A percentile compares a stretch with the other conserved stretches of the same genome.
phyloP scores from a whole-genome alignment of 2,329 filamentous ascomycete genomes.

The Alternaria tenuissima region DNA sequence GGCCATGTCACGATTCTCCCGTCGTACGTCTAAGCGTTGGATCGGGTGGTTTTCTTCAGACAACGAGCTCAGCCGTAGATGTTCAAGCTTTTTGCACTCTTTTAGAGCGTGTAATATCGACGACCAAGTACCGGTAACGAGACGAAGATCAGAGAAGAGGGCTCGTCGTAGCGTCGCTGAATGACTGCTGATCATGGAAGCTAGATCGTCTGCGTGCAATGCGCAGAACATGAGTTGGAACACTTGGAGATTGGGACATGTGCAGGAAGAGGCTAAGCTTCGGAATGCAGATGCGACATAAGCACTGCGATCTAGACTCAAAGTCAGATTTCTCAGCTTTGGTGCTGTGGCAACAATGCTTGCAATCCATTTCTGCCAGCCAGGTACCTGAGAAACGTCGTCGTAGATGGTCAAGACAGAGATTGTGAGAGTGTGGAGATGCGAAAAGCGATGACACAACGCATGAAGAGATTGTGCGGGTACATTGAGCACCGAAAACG shows the following conservation, averaged over 20 bases:
- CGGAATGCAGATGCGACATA: constrained; percentile 29
- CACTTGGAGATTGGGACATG: constrained; percentile 17
- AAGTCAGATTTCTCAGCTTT: constrained; percentile 24
- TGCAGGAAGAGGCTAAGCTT: constrained; percentile 22
- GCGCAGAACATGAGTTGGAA: constrained; percentile 29
- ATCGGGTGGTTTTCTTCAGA: constrained; percentile 7
- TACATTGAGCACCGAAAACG: constrained; percentile 26
- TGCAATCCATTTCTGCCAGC: constrained; percentile 33
- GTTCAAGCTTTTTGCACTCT: constrained; percentile 3
- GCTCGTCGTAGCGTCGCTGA: constrained; percentile 20
- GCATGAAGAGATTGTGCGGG: constrained; percentile 17
- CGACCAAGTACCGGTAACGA: constrained; percentile 29
- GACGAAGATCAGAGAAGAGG: constrained; percentile 18
- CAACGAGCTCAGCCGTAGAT: constrained; percentile 14
- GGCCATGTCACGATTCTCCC: constrained; percentile 7
- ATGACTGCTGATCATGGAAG: constrained; percentile 25
- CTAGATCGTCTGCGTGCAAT: constrained; percentile 25
- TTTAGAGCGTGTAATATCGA: constrained; percentile 20
- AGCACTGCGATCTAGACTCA: constrained; percentile 29
- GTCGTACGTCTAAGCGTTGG: neutral
- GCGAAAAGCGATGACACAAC: constrained; percentile 21
- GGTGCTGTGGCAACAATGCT: constrained; percentile 32
- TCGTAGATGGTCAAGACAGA: constrained; percentile 26
- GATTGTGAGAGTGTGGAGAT: constrained; percentile 27
- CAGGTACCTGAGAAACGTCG: constrained; percentile 20